Conservation (phyloP, 805 yeast species). For the Metschnikowia borealis region DNA sequence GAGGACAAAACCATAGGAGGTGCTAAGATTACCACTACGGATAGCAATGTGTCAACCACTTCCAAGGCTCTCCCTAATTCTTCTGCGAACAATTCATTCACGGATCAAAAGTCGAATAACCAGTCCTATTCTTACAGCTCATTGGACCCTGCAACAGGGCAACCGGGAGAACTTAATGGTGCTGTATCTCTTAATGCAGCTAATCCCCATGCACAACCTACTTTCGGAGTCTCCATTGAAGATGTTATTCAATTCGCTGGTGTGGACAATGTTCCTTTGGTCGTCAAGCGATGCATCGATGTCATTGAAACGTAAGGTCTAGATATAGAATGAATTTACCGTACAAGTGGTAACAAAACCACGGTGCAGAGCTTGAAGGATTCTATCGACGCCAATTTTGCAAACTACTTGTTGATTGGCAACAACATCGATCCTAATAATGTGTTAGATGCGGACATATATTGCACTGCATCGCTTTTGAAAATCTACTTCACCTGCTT, state of each 20-base stretch:
- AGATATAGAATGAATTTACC: conserved; percentile 83
- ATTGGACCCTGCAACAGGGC: conserved; percentile 32
- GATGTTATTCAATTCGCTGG: conserved; percentile 69
- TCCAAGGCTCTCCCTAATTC: background rate
- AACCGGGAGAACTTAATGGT: conserved; percentile 30
- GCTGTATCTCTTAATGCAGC: conserved; percentile 27
- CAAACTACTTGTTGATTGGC: conserved; percentile 47
- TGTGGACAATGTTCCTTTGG: conserved; percentile 86
- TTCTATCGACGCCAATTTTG: conserved; percentile 71
- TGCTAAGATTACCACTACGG: background rate
- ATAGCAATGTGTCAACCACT: background rate
- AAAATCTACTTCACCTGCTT: conserved; percentile 79
- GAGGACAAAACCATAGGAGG: too few species aligned
- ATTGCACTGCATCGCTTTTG: conserved; percentile 80
- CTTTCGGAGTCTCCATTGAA: conserved; percentile 85
- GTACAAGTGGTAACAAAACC: conserved; percentile 74
- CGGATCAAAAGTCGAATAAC: conserved; percentile 6
- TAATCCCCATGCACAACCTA: conserved; percentile 31
- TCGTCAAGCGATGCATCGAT: conserved; percentile 84
- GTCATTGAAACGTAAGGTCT: conserved; percentile 83
- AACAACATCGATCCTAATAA: conserved; percentile 37
- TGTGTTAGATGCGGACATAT: conserved; percentile 75
- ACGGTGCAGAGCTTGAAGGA: conserved; percentile 71
- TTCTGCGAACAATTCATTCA: conserved; percentile 1
- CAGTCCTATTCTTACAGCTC: conserved; percentile 18